These are phyloP conservation scores for Botrytis fabae DNA, from an alignment of 2,329 filamentous ascomycete genomes.

Conservation along the genomic window DNA sequence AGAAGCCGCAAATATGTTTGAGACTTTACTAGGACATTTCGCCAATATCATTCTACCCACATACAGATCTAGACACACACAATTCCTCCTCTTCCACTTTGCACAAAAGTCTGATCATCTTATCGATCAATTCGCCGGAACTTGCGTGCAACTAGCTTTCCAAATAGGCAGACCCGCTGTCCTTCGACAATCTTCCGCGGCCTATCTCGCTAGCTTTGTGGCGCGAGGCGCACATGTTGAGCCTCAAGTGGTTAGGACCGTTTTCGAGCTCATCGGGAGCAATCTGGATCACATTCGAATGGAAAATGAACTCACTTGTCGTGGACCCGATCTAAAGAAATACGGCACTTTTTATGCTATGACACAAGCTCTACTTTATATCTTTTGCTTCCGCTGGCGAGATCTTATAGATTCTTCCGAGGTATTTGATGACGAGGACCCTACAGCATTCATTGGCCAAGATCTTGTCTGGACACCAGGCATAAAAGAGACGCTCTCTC, in stretches of 20 bases:
- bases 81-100: conserved; percentile 96
- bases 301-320: conserved; percentile 71
- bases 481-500: conserved; percentile 71
- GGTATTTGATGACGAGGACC: conserved; percentile 60
- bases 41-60: conserved; percentile 84
- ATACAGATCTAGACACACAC: conserved; percentile 87
- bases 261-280: conserved; percentile 75
- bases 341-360: conserved; percentile 71
- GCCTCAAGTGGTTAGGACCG: conserved; percentile 72
- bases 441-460: conserved; percentile 60
- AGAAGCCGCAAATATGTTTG: conserved; percentile 70
- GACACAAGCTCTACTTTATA: conserved; percentile 70
- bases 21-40: conserved; percentile 82
- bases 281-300: conserved; percentile 76
- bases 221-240: conserved; percentile 84
- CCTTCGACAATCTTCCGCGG: conserved; percentile 78
- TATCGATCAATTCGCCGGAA: conserved; percentile 79
- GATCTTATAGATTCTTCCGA: conserved; percentile 70
- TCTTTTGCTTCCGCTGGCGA: conserved; percentile 94
- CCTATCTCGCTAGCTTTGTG: conserved; percentile 93
- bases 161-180: conserved; percentile 64
- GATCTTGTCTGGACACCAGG: conserved; percentile 77
- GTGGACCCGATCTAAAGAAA: conserved; percentile 74
- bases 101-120: conserved; percentile 77
- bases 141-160: conserved; percentile 71